Evolutionary conservation across 2,329 filamentous ascomycete species (phyloP), one percentile per base, ranked within the genome.

Genomic region (Claviceps purpurea): DNA sequence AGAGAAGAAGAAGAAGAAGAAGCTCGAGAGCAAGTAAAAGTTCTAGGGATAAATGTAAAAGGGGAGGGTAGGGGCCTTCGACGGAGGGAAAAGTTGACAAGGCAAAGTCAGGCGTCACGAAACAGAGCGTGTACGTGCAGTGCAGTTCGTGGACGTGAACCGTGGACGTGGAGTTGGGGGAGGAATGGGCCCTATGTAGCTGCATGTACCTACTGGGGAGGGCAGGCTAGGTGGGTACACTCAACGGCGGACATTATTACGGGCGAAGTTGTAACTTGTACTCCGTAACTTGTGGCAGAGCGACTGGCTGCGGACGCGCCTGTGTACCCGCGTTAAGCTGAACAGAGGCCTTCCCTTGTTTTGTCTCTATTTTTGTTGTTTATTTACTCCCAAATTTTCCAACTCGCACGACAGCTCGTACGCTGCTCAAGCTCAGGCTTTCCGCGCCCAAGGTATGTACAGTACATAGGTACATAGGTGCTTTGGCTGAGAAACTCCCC

Each of bases 141-240:
- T 49, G 52, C 47, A 56, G 43, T 54, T 52, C 42, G 42, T 57
- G 49, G 55, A 53, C 47, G 43, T 50, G 47, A 37, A 48, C 42
- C 44, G 44, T 58, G 50, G 55, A 53, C 47, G 44, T 50, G 47
- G 44, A 47, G 52, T 51, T 47, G 48, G 49, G 54, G 30, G 18
- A 16, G 49, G 54, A 50, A 55, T 49, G 54, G 49, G 53, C 40
- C 47, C 24, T 16, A 18, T 18, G 18, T 18, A 10, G 26, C 44
- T 46, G 41, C 41, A 22, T 22, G 41, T 42, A 11, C 11, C 7
- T 20, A 38, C 38, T 22, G 40, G n/a, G 18, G n/a, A 11, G 8
- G 40, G 4, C 30, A 34, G 30, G 30, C 30, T 34, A 10, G 10
- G 30, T 34, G 30, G 30, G 30, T 11, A 34, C 10, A 34, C 30